Evolutionary conservation across 139 green algal species (phyloP).

Genomic region (Picochlorum sp.): DNA sequence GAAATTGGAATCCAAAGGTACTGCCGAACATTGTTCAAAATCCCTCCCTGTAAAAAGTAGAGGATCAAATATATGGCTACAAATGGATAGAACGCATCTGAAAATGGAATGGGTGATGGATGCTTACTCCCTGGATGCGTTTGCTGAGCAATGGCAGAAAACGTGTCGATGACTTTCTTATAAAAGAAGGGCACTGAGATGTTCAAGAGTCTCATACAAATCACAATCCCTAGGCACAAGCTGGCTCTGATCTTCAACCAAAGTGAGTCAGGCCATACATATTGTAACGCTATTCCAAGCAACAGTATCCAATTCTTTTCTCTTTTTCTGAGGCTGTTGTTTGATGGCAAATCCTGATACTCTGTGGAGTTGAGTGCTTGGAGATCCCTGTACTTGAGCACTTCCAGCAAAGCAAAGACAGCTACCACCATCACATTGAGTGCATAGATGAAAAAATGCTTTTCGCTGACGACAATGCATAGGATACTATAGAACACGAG

Average conservation of each 20-base stretch:
- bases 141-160: constrained; percentile 12
- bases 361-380: too few species aligned
- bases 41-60: constrained; percentile 32
- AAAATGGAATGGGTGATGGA: constrained; percentile 22
- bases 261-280: constrained; percentile 9
- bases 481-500: too few species aligned
- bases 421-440: too few species aligned
- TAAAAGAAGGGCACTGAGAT: constrained; percentile 62
- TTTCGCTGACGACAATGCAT: too few species aligned
- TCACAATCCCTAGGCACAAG: constrained; percentile 55
- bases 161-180: constrained; percentile 49
- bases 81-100: constrained; percentile 35
- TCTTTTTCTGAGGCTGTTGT: not conserved
- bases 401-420: too few species aligned
- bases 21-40: constrained; percentile 63
- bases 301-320: constrained; percentile 9
- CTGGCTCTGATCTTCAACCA: constrained; percentile 26
- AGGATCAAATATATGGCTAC: constrained; percentile 25
- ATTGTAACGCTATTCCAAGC: constrained; percentile 3
- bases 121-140: constrained; percentile 5
- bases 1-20: constrained; percentile 72
- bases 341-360: not conserved
- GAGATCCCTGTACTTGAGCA: too few species aligned
- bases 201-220: constrained; percentile 58
- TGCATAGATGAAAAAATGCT: too few species aligned